Percentiles rank a stretch among this genome's conserved stretches.
phyloP scores from a whole-genome alignment of 176 grass and related monocot genomes.

The Olyra latifolia region DNA sequence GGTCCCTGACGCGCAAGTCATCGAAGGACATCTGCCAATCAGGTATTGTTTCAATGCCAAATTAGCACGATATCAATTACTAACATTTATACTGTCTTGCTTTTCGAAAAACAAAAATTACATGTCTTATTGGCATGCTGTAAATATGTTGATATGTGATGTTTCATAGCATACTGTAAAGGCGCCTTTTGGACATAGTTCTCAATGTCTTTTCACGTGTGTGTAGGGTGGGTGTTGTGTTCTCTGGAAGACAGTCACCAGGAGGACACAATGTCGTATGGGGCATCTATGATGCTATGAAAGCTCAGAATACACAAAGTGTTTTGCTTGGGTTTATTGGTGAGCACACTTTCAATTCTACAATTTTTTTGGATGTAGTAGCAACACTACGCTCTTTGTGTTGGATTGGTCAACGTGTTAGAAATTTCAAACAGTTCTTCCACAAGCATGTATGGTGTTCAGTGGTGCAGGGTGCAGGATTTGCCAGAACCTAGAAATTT shows the following conservation, averaged over 20 bases:
- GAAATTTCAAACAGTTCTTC: neutral
- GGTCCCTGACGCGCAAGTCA: constrained; percentile 35
- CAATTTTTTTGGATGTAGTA: neutral
- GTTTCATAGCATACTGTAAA: neutral
- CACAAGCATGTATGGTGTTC: neutral
- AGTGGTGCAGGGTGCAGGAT: neutral
- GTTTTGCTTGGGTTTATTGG: constrained; percentile 49
- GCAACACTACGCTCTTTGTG: neutral
- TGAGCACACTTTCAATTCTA: neutral
- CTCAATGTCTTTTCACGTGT: neutral
- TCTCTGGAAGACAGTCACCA: constrained; percentile 53
- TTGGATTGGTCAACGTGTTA: neutral
- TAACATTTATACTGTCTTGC: neutral
- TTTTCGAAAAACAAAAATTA: no score
- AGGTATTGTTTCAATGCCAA: constrained; percentile 29
- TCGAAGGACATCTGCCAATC: constrained; percentile 33
- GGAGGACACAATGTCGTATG: constrained; percentile 56
- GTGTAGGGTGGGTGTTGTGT: constrained; percentile 53
- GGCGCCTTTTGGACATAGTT: neutral
- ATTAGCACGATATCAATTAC: neutral
- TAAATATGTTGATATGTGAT: no score
- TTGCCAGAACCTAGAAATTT: neutral
- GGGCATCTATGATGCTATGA: constrained; percentile 41
- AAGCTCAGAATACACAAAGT: constrained; percentile 27
- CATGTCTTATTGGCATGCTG: neutral